These are phyloP conservation scores for Chlorokybus atmophyticus DNA, from an alignment of 139 green algal genomes.

Conservation along the genomic window DNA sequence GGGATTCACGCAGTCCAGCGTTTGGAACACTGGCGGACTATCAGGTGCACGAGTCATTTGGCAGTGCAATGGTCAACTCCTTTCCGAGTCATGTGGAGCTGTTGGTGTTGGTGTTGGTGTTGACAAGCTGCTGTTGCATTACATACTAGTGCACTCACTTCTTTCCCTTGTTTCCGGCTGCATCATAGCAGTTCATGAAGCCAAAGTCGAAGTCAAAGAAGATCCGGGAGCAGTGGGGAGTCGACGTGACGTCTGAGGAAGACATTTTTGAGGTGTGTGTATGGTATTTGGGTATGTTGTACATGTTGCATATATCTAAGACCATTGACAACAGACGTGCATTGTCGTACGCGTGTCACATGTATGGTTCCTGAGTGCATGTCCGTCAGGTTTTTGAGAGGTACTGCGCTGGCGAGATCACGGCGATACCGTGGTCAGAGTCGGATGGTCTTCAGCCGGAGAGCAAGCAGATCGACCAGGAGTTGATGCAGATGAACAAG, in stretches of 20 bases:
- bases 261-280: slow-evolving; percentile 8
- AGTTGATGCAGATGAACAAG: slow-evolving; percentile 36
- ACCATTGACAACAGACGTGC: not conserved
- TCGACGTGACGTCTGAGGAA: slow-evolving; percentile 1
- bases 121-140: not conserved
- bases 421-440: slow-evolving; percentile 61
- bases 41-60: too few relatives aligned
- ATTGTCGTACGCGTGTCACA: slow-evolving; percentile 36
- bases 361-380: slow-evolving; percentile 28
- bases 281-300: not conserved
- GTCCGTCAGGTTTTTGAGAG: slow-evolving; percentile 49
- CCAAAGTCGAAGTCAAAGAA: not conserved
- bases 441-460: slow-evolving; percentile 45
- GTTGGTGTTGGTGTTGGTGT: not conserved
- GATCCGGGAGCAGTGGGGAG: not conserved
- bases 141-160: not conserved
- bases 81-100: not conserved
- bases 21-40: slow-evolving; percentile 52
- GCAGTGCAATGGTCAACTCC: too few relatives aligned
- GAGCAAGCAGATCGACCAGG: slow-evolving; percentile 28
- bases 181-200: not conserved
- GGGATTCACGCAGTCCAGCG: slow-evolving; percentile 32
- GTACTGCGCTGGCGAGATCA: slow-evolving; percentile 46
- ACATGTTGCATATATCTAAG: not conserved
- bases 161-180: not conserved